Base-by-base conservation (phyloP, 75 land plant genomes). In the Chamaecyparis obtusa region DNA sequence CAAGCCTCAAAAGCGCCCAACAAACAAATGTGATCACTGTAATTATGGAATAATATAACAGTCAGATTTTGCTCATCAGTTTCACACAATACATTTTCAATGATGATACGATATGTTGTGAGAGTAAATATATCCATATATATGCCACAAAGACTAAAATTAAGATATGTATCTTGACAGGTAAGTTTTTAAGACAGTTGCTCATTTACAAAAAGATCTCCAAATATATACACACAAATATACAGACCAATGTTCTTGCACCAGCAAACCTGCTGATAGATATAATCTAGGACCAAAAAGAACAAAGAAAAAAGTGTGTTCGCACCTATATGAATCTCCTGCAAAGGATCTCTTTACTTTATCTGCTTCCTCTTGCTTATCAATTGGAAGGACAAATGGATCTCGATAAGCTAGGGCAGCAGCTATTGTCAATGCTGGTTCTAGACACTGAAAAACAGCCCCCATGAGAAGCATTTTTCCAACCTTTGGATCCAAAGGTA, bases 381-480 rank as follows among this genome's bases (percentile, higher is more conserved):
- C 95, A 84, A 98, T 91, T 57, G 99, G 99, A 88, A 98, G 96
- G 85, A 98, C 99, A 94, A 98, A 98, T 54, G 99, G 99, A 87
- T 97, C 94, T 30, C 99, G 92, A 90, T 98, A 92, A 46, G 99
- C 94, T 69, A 98, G 92, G 86, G 99, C 99, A 88, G 99, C 93
- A 81, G 99, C 99, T 88, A 98, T 98, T 81, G 95, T 97, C 33
- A 97, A 84, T 85, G 99, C 99, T 85, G 99, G 99, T 87, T 92
- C 94, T 11, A 98, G 89, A 90, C 99, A 98, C 77, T 97, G 99
- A 78, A 98, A 98, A 56, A 98, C 90, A 64, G 96, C 95, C 44
- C 99, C 99, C 97, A 98, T 95, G 0, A 98, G 92, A 77, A 98
- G 94, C 99, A 98, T 97, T 85, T 98, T 98, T 32, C 99, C 99